Percentiles rank a stretch among this genome's conserved stretches.
Conservation (phyloP, 371 early-diverging fungal species). For the Umbelopsis sp. region DNA sequence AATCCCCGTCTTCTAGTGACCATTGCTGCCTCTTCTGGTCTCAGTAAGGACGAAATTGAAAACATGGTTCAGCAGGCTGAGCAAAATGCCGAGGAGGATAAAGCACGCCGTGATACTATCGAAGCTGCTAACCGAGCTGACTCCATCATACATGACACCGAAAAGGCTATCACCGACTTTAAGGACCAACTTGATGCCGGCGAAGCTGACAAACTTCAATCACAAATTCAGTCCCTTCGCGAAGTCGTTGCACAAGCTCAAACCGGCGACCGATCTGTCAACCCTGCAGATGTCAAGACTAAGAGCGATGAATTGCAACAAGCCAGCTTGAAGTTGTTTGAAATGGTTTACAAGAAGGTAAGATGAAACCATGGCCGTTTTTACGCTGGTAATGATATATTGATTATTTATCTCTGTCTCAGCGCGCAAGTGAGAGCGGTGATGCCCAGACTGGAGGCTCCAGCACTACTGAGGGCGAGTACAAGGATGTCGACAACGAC, state of each 20-base stretch:
- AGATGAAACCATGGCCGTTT: not conserved
- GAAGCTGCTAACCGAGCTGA: conserved; percentile 96
- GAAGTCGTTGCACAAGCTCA: conserved; percentile 71
- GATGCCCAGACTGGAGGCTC: conserved; percentile 6
- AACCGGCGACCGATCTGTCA: conserved; percentile 57
- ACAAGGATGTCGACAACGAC: conserved; percentile 15
- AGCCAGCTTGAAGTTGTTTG: conserved; percentile 91
- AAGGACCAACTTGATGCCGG: conserved; percentile 88
- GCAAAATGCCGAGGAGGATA: conserved; percentile 89
- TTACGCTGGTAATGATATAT: not conserved
- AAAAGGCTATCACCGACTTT: conserved; percentile 93
- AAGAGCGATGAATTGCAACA: conserved; percentile 86
- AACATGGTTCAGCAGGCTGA: conserved; percentile 96
- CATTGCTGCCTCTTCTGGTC: conserved; percentile 96
- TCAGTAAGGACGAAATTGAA: conserved; percentile 95
- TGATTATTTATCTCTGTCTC: not conserved
- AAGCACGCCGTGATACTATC: conserved; percentile 88
- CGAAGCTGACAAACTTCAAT: conserved; percentile 81
- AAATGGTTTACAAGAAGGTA: conserved; percentile 93
- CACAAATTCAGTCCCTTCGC: conserved; percentile 79
- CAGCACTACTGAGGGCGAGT: conserved; percentile 9
- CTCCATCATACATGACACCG: conserved; percentile 87
- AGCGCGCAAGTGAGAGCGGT: conserved; percentile 12
- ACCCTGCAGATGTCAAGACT: conserved; percentile 77
- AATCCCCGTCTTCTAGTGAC: conserved; percentile 58